These are phyloP conservation scores for Scleromitrula shiraiana DNA, from an alignment of 2,329 filamentous ascomycete species.

Conservation along the genomic window DNA sequence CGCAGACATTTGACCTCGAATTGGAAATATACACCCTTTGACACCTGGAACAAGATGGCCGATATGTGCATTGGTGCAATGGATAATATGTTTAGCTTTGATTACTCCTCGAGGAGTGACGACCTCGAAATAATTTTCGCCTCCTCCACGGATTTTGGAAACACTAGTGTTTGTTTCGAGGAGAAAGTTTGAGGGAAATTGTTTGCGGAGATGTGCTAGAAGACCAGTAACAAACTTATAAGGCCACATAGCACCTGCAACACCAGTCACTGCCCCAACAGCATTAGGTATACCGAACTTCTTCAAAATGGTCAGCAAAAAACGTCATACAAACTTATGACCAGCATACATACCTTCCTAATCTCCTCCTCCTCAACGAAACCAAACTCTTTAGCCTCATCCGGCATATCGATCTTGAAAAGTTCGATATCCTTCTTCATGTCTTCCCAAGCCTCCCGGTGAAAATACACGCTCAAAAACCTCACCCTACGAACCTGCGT, in stretches of 20 bases:
- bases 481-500: not conserved
- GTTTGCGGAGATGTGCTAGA: slow-evolving; percentile 36
- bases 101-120: slow-evolving; percentile 48
- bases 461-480: slow-evolving; percentile 2
- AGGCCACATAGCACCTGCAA: slow-evolving; percentile 38
- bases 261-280: not conserved
- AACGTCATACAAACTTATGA: not conserved
- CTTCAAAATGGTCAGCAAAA: not conserved
- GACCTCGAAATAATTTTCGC: slow-evolving; percentile 35
- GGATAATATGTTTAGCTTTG: slow-evolving; percentile 46
- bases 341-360: not conserved
- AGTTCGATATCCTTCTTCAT: not conserved
- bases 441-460: not conserved
- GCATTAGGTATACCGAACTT: not conserved
- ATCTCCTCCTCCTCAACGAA: not conserved
- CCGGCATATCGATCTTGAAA: slow-evolving; percentile 2
- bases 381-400: not conserved
- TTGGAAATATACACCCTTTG: slow-evolving; percentile 48
- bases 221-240: slow-evolving; percentile 52
- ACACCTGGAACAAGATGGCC: slow-evolving; percentile 48
- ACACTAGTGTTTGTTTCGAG: slow-evolving; percentile 39
- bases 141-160: slow-evolving; percentile 11
- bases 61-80: slow-evolving; percentile 63
- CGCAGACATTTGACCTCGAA: slow-evolving; percentile 31
- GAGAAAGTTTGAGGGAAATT: slow-evolving; percentile 42